Conservation (phyloP, 176 grass and related monocot genomes). For the Cymbopogon citratus region DNA sequence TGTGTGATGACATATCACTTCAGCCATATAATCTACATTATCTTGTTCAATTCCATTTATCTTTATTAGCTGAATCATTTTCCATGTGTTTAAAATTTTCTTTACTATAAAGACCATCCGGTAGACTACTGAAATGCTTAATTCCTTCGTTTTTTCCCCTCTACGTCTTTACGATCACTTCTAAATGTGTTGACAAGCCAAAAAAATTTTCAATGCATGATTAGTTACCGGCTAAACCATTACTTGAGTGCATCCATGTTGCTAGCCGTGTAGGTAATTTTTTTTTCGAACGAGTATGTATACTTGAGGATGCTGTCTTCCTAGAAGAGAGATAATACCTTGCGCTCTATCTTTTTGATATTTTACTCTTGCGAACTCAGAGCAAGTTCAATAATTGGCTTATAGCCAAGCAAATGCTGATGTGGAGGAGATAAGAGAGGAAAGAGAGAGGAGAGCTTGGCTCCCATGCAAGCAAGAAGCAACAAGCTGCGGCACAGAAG, state of each 20-base stretch:
- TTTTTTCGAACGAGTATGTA: no score
- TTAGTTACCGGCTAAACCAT: not conserved
- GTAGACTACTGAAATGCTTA: not conserved
- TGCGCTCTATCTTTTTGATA: no score
- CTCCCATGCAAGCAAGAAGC: no score
- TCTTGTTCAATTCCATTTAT: not conserved
- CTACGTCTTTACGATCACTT: not conserved
- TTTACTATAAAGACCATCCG: not conserved
- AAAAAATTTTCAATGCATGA: not conserved
- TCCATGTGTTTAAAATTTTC: not conserved
- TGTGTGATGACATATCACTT: slow-evolving; percentile 11
- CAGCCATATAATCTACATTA: slow-evolving; percentile 16
- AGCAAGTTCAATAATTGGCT: no score
- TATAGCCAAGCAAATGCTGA: no score
- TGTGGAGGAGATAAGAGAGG: no score
- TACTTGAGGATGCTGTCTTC: no score
- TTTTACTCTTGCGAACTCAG: no score
- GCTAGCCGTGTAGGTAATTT: slow-evolving; percentile 10
- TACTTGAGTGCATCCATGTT: slow-evolving; percentile 29
- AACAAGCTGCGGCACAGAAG: no score
- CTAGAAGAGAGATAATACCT: no score
- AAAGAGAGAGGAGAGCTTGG: no score
- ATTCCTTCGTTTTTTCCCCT: not conserved
- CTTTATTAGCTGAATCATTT: slow-evolving; percentile 20
- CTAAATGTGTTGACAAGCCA: not conserved